A percentile compares a stretch with the other conserved stretches of the same genome.
phyloP scores from a whole-genome alignment of 1,284 basidiomycete species.

The Omphalotus olearius region DNA sequence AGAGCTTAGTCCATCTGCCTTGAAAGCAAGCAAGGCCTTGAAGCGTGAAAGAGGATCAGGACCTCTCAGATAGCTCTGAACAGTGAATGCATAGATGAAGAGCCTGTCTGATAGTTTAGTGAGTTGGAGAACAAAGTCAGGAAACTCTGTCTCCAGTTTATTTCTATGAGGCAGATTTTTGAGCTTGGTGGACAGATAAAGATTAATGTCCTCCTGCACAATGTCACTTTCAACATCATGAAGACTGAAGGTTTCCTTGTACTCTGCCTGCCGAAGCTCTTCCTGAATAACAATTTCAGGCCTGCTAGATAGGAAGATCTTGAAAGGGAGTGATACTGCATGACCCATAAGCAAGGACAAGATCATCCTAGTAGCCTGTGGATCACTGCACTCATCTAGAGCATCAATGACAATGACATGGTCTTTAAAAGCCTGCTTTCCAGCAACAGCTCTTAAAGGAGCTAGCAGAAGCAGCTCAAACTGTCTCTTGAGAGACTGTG shows the following conservation, averaged over 20 bases:
- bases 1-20: background rate
- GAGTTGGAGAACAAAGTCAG: background rate
- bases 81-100: conserved; percentile 6
- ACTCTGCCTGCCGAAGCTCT: background rate
- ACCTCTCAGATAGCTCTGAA: background rate
- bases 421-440: background rate
- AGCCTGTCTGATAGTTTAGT: background rate
- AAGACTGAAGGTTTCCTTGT: conserved; percentile 5
- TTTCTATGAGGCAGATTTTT: background rate
- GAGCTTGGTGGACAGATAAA: conserved; percentile 10
- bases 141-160: background rate
- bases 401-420: conserved; percentile 7
- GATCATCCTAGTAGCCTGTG: background rate
- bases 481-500: background rate
- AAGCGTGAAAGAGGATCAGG: background rate
- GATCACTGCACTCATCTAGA: conserved; percentile 6
- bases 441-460: background rate
- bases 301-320: conserved; percentile 3
- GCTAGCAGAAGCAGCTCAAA: background rate
- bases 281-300: background rate
- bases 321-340: background rate
- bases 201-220: conserved; percentile 16
- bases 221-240: conserved; percentile 19
- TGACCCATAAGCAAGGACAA: background rate
- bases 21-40: too few relatives aligned